A percentile compares a stretch with the other conserved stretches of the same genome.
Evolutionary conservation across 2,329 filamentous ascomycete species (phyloP).

Genomic region (Phyllosticta capitalensis): DNA sequence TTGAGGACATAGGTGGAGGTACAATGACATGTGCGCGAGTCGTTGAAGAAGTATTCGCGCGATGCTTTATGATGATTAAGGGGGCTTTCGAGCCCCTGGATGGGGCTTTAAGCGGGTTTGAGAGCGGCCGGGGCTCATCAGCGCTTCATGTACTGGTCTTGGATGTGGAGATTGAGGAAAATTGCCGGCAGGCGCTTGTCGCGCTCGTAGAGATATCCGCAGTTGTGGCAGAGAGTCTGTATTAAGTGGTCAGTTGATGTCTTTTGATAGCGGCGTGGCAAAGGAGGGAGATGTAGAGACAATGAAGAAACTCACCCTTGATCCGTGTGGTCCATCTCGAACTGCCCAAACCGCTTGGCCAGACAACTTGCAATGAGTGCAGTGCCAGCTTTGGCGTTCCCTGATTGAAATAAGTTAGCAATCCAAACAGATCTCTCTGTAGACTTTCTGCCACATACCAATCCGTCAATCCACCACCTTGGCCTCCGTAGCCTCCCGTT

Average conservation of each 20-base stretch:
- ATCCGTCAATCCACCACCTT: constrained; percentile 47
- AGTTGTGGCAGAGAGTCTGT: constrained; percentile 85
- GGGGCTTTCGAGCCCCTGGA: background rate
- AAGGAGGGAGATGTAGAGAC: background rate
- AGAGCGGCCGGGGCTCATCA: background rate
- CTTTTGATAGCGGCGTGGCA: background rate
- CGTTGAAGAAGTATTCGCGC: background rate
- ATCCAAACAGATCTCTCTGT: background rate
- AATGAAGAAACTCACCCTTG: constrained; percentile 53
- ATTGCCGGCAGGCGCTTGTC: constrained; percentile 74
- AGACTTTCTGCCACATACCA: constrained; percentile 20
- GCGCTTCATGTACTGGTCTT: constrained; percentile 20
- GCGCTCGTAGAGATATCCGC: constrained; percentile 79
- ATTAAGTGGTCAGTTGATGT: constrained; percentile 11
- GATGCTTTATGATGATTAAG: background rate
- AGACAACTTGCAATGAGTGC: constrained; percentile 77
- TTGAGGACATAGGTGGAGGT: no score
- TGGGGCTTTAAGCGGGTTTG: background rate
- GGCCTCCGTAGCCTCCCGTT: constrained; percentile 58
- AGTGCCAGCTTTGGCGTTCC: constrained; percentile 79
- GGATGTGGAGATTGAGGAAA: constrained; percentile 58
- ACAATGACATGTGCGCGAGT: background rate
- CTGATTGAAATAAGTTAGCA: constrained; percentile 23
- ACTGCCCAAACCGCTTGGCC: constrained; percentile 92
- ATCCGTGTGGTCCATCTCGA: constrained; percentile 75